phyloP scores from a whole-genome alignment of 257 asterid species.

The Solanum acaule region DNA sequence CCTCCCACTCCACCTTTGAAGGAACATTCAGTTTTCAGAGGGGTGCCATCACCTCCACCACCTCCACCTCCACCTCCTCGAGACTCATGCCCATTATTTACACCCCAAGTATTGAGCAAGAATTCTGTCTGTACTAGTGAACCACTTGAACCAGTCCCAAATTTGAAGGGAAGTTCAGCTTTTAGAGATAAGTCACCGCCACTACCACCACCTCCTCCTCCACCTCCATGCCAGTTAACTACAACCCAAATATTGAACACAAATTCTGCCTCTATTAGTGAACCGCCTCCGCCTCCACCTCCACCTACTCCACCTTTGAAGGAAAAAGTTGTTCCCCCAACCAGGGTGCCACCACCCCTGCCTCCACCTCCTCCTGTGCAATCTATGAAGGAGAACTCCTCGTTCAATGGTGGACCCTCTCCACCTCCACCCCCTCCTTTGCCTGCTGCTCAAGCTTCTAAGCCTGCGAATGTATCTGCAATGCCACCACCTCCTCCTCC shows the following conservation, averaged over 20 bases:
- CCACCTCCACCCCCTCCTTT: slow-evolving; percentile 33
- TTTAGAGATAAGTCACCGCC: slow-evolving; percentile 13
- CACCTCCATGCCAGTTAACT: slow-evolving; percentile 11
- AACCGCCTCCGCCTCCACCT: slow-evolving; percentile 18
- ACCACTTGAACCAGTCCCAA: slow-evolving; percentile 16
- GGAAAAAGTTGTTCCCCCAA: not conserved
- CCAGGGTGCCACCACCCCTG: not conserved
- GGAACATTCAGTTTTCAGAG: slow-evolving; percentile 9
- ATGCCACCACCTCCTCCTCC: slow-evolving; percentile 42
- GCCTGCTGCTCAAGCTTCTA: slow-evolving; percentile 17
- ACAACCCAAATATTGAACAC: slow-evolving; percentile 15
- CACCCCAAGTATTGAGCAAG: slow-evolving; percentile 11
- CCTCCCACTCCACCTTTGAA: slow-evolving; percentile 18
- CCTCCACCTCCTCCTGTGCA: slow-evolving; percentile 14
- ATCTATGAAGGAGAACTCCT: slow-evolving; percentile 8
- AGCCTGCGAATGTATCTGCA: slow-evolving; percentile 16
- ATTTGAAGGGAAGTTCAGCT: slow-evolving; percentile 18
- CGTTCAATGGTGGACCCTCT: slow-evolving; percentile 11
- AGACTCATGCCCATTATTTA: not conserved
- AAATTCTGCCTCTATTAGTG: slow-evolving; percentile 9
- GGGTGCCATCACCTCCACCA: slow-evolving; percentile 9
- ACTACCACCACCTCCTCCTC: slow-evolving; percentile 35
- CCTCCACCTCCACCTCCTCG: slow-evolving; percentile 8
- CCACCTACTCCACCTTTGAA: slow-evolving; percentile 5
- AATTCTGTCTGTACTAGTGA: not conserved